These are phyloP conservation scores for Pythium apleroticum DNA, from an alignment of 352 stramenopile species.

Conservation along the genomic window DNA sequence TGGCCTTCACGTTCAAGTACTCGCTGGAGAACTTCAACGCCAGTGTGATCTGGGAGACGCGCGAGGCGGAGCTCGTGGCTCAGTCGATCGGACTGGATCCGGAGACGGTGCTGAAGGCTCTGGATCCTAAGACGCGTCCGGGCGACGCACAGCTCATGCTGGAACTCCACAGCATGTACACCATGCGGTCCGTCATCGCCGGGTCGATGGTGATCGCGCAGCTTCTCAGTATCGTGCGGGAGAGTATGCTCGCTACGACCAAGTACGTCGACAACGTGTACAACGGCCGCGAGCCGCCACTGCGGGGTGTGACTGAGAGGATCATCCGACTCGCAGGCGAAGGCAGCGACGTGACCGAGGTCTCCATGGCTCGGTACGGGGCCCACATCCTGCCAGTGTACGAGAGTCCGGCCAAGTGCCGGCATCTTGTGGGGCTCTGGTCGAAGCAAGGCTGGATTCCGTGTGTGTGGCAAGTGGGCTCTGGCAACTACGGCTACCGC, in stretches of 20 bases:
- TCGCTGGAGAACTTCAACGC: slow-evolving; percentile 60
- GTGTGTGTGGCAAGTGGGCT: slow-evolving; percentile 51
- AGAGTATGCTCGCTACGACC: slow-evolving; percentile 43
- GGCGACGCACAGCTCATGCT: slow-evolving; percentile 42
- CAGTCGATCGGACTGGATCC: slow-evolving; percentile 43
- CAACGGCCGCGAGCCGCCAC: slow-evolving; percentile 44
- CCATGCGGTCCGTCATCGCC: slow-evolving; percentile 46
- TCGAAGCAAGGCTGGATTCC: slow-evolving; percentile 54
- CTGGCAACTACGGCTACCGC: slow-evolving; percentile 58
- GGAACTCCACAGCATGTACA: slow-evolving; percentile 45
- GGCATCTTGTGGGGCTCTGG: slow-evolving; percentile 51
- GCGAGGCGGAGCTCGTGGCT: slow-evolving; percentile 40
- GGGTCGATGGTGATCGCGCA: slow-evolving; percentile 69
- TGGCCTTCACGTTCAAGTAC: slow-evolving; percentile 58
- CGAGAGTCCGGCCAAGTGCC: slow-evolving; percentile 45
- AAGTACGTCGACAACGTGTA: slow-evolving; percentile 55
- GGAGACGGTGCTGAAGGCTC: slow-evolving; percentile 27
- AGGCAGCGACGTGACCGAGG: slow-evolving; percentile 61
- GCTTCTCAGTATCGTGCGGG: slow-evolving; percentile 58
- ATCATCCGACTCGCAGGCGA: slow-evolving; percentile 60
- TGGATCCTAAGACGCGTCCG: slow-evolving; percentile 35
- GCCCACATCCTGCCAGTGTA: slow-evolving; percentile 66
- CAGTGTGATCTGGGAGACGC: slow-evolving; percentile 66
- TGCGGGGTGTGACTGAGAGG: slow-evolving; percentile 53
- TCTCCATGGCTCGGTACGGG: slow-evolving; percentile 64